Base-by-base conservation (phyloP, 768 basidiomycete species). In the Pilatotrama ljubarskyi region DNA sequence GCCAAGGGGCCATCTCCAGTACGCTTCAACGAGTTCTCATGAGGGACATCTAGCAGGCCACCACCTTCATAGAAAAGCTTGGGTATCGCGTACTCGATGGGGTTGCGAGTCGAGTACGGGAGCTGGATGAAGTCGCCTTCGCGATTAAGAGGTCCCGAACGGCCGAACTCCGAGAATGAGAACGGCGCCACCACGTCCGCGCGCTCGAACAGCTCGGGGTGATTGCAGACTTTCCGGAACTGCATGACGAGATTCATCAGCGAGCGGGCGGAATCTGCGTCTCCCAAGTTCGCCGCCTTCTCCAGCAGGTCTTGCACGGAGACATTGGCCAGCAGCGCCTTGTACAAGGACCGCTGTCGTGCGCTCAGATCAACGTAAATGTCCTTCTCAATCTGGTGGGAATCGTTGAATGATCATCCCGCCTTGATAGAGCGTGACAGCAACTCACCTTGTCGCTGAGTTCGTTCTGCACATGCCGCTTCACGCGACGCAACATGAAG, bases 201-300 rank as follows among this genome's bases (percentile, higher is more conserved):
- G 15, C 97, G 86, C 72, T 98, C 95, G 72, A 99, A 99, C 26
- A 99, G 82, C 71, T 98, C 96, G 0, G 97, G 97, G 66, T 99
- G 97, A 68, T 98, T 98, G 81, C 96, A 98, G 63, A 96, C 93
- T 81, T 99, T 99, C 66, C 97, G 88, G 81, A 98, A 98, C 73
- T 99, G 97, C 97, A 99, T 99, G 62, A 99, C 97, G 61, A 99
- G 82, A 74, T 98, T 99, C 96, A 98, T 98, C 61, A 99, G 78
- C 7, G 94, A 93, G 53, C 93, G 87, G 51, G 95, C 93, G 29
- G 92, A 93, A 65, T 95, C 92, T 6, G 86, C 91, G 67, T 96
- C 93, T 15, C 93, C 91, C 60, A 93, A 85, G 64, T 91, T 91
- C 3, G 92, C 87, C 10, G 97, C 95, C 73, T 97, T 95, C 66